These are phyloP conservation scores for Tephrocybe sp. DNA, from an alignment of 768 basidiomycete species.

Conservation along the genomic window DNA sequence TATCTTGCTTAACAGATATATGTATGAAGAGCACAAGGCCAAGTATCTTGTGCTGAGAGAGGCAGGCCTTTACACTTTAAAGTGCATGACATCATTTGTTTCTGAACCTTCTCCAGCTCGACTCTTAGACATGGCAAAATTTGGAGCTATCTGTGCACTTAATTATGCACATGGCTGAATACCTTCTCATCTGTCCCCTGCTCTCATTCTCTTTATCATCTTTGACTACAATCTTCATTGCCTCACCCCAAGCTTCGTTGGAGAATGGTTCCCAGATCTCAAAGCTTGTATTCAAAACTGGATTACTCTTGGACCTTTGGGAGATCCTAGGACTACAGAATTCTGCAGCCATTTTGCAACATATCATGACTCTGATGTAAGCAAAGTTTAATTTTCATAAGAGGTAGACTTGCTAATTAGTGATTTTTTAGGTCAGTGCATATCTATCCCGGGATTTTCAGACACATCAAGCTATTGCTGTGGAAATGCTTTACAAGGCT, in stretches of 20 bases:
- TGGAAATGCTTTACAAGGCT: slow-evolving; percentile 4
- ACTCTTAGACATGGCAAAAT: too few relatives aligned
- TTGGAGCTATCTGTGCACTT: not conserved
- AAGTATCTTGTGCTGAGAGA: too few relatives aligned
- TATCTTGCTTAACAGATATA: too few relatives aligned
- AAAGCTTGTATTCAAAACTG: not conserved
- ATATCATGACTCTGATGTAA: not conserved
- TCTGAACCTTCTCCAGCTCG: too few relatives aligned
- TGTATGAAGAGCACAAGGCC: too few relatives aligned
- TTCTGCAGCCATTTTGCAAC: not conserved
- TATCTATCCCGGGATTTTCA: not conserved
- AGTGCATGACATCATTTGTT: too few relatives aligned
- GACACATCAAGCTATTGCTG: not conserved
- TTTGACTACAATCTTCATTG: not conserved
- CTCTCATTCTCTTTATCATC: not conserved
- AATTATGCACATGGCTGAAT: not conserved
- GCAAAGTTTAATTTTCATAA: not conserved
- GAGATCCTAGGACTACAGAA: not conserved
- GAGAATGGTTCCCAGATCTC: not conserved
- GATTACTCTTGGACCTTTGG: not conserved
- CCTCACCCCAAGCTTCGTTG: not conserved
- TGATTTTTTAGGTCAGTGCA: not conserved
- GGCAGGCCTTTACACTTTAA: too few relatives aligned
- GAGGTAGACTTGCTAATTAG: not conserved
- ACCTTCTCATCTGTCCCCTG: not conserved